Evolutionary conservation across 2,329 filamentous ascomycete species (phyloP), one percentile per base, ranked within the genome.

Genomic region (Diaporthe longicolla): DNA sequence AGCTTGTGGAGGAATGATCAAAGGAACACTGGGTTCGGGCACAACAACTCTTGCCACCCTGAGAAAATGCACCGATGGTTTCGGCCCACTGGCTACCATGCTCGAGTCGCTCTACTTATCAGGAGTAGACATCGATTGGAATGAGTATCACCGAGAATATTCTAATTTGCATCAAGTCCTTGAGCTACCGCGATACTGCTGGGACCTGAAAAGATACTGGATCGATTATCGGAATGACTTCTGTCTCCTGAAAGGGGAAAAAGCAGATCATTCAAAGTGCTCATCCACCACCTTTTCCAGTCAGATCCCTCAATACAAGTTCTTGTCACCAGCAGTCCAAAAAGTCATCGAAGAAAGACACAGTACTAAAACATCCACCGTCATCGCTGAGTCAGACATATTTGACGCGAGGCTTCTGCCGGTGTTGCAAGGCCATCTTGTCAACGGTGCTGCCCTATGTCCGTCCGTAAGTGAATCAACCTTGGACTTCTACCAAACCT

Each of bases 391-490:
- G 7, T 72, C 70, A 9, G 57, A 63, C 24, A 24, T 72, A 40
- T 54, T 40, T 48, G 70, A 43, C 10, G n/a, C n/a, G n/a, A 43
- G 26, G 19, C 48, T 71, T 1, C 24, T 54, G 11, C 57, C 70
- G n/a, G 50, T 71, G 13, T 15, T 57, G 24, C 70, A 72, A 66
- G 70, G 70, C 21, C 70, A 72, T 37, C 61, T 55, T 3, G 70
- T 72, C 35, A 55, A 72, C 7, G 58, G 70, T 10, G 9, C 63
- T 17, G 48, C 58, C 3, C 48, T 72, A 6, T 65, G 59, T 24
- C 59, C 59, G 19, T 65, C 59, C 10, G 59, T 65, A 65, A 65
- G 59, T 24, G 21, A 45, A 29, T 4, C 21, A 32, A 40, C 26
- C 48, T 55, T 3, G 19, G 21, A 29, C 11, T 45, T 7, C 19